Evolutionary conservation across 768 basidiomycete species (phyloP).

Genomic region (Mycena leptocephala): DNA sequence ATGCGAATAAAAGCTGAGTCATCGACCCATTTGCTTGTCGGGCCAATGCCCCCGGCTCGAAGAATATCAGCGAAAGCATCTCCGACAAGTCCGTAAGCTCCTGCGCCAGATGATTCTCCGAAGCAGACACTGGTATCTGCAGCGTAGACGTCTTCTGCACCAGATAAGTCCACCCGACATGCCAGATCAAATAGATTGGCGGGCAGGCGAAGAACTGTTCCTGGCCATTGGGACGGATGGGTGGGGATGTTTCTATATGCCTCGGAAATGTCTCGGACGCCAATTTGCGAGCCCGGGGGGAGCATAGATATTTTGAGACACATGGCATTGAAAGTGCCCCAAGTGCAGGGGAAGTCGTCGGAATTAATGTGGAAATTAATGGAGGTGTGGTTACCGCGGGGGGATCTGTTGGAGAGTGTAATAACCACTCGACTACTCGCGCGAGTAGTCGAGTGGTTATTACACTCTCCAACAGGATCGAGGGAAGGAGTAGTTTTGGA

Average conservation of each 20-base stretch:
- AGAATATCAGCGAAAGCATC: slow-evolving; percentile 32
- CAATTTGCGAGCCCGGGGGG: slow-evolving; percentile 51
- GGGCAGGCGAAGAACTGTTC: slow-evolving; percentile 40
- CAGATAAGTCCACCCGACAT: not conserved
- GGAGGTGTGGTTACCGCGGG: slow-evolving; percentile 30
- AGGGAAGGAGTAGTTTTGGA: slow-evolving; percentile 54
- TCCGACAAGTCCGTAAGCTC: slow-evolving; percentile 28
- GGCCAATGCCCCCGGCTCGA: slow-evolving; percentile 28
- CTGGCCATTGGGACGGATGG: slow-evolving; percentile 48
- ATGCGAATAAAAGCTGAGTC: slow-evolving; percentile 28
- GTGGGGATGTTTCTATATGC: slow-evolving; percentile 51
- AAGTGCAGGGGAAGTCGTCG: slow-evolving; percentile 56
- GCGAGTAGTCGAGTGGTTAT: too few relatives aligned
- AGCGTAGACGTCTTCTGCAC: slow-evolving; percentile 8
- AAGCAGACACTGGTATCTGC: slow-evolving; percentile 27
- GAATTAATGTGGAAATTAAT: slow-evolving; percentile 54
- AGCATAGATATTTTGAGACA: slow-evolving; percentile 49
- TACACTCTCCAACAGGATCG: too few relatives aligned
- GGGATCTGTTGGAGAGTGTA: too few relatives aligned
- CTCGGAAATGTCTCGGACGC: slow-evolving; percentile 48
- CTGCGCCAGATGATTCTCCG: slow-evolving; percentile 23
- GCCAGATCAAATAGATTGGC: slow-evolving; percentile 22
- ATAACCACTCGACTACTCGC: too few relatives aligned
- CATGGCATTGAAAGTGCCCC: slow-evolving; percentile 58
- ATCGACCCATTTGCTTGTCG: slow-evolving; percentile 33